Conservation (phyloP, 2,329 filamentous ascomycete species). For the Phoma sp. region DNA sequence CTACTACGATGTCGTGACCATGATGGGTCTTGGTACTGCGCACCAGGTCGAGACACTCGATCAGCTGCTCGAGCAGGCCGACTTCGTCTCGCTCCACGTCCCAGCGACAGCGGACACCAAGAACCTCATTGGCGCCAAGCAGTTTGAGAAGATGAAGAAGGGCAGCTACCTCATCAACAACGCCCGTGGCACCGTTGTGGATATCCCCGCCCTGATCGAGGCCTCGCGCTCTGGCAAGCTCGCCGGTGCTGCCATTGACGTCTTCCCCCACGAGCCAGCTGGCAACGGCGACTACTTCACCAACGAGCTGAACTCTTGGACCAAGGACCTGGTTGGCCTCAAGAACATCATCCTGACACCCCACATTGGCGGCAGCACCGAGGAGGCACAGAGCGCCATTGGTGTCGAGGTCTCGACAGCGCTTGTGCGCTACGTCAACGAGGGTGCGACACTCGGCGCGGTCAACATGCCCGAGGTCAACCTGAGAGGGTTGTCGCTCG, state of each 20-base stretch:
- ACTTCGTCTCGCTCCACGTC: conserved; percentile 95
- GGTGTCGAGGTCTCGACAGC: conserved; percentile 90
- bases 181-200: conserved; percentile 89
- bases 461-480: conserved; percentile 97
- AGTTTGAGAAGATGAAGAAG: conserved; percentile 88
- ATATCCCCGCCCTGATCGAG: conserved; percentile 89
- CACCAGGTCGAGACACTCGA: conserved; percentile 81
- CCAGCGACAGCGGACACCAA: conserved; percentile 92
- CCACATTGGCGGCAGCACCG: conserved; percentile 96
- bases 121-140: conserved; percentile 81
- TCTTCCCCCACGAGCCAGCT: conserved; percentile 91
- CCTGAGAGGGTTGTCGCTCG: conserved; percentile 85
- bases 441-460: conserved; percentile 86
- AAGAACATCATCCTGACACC: conserved; percentile 96
- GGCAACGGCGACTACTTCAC: conserved; percentile 97
- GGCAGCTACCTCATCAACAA: conserved; percentile 97
- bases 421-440: conserved; percentile 93
- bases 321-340: conserved; percentile 79
- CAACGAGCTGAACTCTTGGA: conserved; percentile 81
- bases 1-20: conserved; percentile 92
- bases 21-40: conserved; percentile 92
- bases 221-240: conserved; percentile 85
- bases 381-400: conserved; percentile 96
- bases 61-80: conserved; percentile 76
- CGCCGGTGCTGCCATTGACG: conserved; percentile 93